Base-by-base conservation (phyloP, 352 stramenopile genomes). In the Phytophthora megakarya region DNA sequence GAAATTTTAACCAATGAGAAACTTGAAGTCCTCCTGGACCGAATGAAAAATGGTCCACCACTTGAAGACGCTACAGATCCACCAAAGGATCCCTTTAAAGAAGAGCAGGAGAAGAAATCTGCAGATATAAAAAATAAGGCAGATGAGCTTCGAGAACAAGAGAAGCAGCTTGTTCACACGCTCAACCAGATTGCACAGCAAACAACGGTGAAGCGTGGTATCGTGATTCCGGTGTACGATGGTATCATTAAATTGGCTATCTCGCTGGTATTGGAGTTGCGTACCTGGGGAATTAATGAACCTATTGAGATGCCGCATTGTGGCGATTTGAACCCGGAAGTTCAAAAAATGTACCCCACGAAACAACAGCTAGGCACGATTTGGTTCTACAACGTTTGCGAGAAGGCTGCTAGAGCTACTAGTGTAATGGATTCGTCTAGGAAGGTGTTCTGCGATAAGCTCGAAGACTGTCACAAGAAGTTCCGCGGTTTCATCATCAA, bases 401-500 rank as follows among this genome's bases (percentile, higher is more conserved):
- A 39, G 9, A 58, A 38, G 26, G 67, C 67, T 13, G 61, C 16
- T n/a, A 26, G 38, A 57, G 25, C 54, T 16, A 61, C 57, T n/a
- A 71, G 61, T 19, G 23, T 56, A 3, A 52, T 67, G 15, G 61
- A 74, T 39, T 55, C 53, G 9, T 64, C 61, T 28, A 50, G 71
- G 1, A 73, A 68, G 19, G 62, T 87, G 0, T 87, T 87, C 37
- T 87, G 75, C 42, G 44, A 63, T 1, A 63, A 78, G 32, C 39
- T 84, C 18, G 63, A 73, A 10, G 48, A 71, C 19, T 87, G 78
- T 51, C 65, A 82, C 33, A 54, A 57, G 11, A 73, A 69, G 16
- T 83, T 83, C 52, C 73, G 75, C 6, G 67, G 47, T 15, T 88
- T 85, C 48, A 70, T 82, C 26, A 79, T 88, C 57, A 85, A 85